A percentile compares a stretch with the other conserved stretches of the same genome.
phyloP scores from a whole-genome alignment of 2,329 filamentous ascomycete genomes.

The Lachnellula cervina region DNA sequence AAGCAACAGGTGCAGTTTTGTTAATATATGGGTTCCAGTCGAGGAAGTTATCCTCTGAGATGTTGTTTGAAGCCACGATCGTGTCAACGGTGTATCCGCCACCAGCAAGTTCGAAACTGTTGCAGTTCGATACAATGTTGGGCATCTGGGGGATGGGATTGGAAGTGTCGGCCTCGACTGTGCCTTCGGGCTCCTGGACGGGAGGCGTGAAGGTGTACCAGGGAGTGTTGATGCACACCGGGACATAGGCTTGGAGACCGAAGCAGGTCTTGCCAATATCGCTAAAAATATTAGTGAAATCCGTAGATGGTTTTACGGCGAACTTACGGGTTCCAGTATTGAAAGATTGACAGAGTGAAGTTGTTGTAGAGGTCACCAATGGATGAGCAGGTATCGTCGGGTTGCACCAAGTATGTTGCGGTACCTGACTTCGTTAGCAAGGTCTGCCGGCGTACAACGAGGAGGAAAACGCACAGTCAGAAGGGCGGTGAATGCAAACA shows the following conservation, averaged over 20 bases:
- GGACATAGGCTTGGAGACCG: slow-evolving; percentile 7
- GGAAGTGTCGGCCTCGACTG: background rate
- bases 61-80: slow-evolving; percentile 2
- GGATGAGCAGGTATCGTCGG: slow-evolving; percentile 5
- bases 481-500: slow-evolving; percentile 9
- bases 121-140: slow-evolving; percentile 3
- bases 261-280: slow-evolving; percentile 46
- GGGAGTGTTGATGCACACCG: slow-evolving; percentile 8
- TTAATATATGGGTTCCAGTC: slow-evolving; percentile 7
- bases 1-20: slow-evolving; percentile 7
- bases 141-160: slow-evolving; percentile 7
- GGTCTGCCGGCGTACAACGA: background rate
- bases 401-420: slow-evolving; percentile 8
- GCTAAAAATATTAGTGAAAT: slow-evolving; percentile 32
- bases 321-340: slow-evolving; percentile 10
- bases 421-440: background rate
- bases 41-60: slow-evolving; percentile 4
- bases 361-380: slow-evolving; percentile 3
- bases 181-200: slow-evolving; percentile 1
- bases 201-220: slow-evolving; percentile 10
- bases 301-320: background rate
- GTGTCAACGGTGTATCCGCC: slow-evolving; percentile 3
- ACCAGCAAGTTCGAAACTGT: slow-evolving; percentile 5
- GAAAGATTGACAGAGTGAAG: slow-evolving; percentile 7
- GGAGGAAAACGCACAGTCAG: background rate